These are phyloP conservation scores for Podaxis sp. DNA, from an alignment of 768 basidiomycete species.

Conservation along the genomic window DNA sequence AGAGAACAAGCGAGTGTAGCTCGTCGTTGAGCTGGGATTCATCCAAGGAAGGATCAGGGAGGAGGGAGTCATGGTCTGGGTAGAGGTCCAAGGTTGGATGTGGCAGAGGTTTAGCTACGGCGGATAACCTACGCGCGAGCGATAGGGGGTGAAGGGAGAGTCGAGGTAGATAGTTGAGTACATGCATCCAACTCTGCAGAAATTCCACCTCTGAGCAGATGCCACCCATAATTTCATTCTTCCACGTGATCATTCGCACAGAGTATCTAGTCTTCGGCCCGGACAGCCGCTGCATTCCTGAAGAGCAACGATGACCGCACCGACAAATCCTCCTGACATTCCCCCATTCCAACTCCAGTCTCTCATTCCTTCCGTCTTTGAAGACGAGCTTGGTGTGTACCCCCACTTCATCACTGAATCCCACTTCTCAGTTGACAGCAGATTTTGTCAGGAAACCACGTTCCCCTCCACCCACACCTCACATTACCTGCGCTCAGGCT, in stretches of 20 bases:
- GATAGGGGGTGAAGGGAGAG: not conserved
- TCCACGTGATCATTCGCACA: not conserved
- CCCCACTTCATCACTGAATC: not conserved
- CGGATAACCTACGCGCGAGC: not conserved
- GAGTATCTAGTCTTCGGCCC: not conserved
- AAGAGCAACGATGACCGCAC: not conserved
- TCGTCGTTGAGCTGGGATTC: not conserved
- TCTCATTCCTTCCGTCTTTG: slow-evolving; percentile 29
- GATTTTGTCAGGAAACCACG: not conserved
- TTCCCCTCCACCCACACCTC: not conserved
- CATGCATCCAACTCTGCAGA: not conserved
- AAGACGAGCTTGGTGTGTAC: not conserved
- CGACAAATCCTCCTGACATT: slow-evolving; percentile 22
- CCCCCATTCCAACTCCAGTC: slow-evolving; percentile 61
- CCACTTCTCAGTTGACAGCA: slow-evolving; percentile 10
- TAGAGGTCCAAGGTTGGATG: not conserved
- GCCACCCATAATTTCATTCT: not conserved
- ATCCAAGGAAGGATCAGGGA: not conserved
- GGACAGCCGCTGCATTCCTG: not conserved
- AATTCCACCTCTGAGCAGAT: not conserved
- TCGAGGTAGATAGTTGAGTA: not conserved
- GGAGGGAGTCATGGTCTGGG: not conserved
- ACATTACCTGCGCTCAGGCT: slow-evolving; percentile 55
- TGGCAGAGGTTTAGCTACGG: not conserved
- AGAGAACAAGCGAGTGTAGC: not conserved